Base-by-base conservation (phyloP, 495 filamentous ascomycete genomes). In the Trichoderma orchidacearum region DNA sequence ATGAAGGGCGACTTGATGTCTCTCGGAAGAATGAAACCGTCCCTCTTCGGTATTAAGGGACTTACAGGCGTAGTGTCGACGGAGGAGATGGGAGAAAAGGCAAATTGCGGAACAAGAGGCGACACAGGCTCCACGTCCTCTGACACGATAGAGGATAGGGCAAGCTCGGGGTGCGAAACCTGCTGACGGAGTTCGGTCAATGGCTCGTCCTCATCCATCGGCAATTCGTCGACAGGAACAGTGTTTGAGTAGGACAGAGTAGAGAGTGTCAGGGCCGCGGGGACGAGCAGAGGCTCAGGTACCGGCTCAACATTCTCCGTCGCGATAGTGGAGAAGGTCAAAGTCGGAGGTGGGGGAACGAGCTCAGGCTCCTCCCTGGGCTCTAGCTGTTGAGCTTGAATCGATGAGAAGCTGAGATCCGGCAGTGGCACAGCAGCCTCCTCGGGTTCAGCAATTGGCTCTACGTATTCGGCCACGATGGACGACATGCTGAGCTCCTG, bases 11-110 rank as follows among this genome's bases (percentile, higher is more conserved):
- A 48, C 15, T 28, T 48, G 41, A 48, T 56, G 58, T 73, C 72
- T 27, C 68, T 70, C 28, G 76, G 72, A 30, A 78, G 69, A 41
- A 79, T 74, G 56, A 77, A 71, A 17, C 64, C 73, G 50, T 77
- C 68, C 48, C 73, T 64, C 65, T 68, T 72, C n/a, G 75, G 72
- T 54, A 68, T 77, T 58, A 68, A 68, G 25, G 68, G 62, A 50
- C 69, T 71, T 15, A 77, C 62, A 8, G 81, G 82, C 57, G 75
- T 72, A 11, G 75, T 82, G 8, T 75, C 64, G 41, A 77, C 66
- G 6, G 73, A 69, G 29, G 65, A 70, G 38, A 84, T 67, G 6
- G 70, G 59, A 18, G 82, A 80, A 32, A 84, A 63, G 30, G 66
- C 70, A 25, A 80, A 58, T 29, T 29, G 51, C 27, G 58, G 59